A percentile compares a stretch with the other conserved stretches of the same genome.
Conservation (phyloP, 768 basidiomycete species). For the Lactarius trivialis region DNA sequence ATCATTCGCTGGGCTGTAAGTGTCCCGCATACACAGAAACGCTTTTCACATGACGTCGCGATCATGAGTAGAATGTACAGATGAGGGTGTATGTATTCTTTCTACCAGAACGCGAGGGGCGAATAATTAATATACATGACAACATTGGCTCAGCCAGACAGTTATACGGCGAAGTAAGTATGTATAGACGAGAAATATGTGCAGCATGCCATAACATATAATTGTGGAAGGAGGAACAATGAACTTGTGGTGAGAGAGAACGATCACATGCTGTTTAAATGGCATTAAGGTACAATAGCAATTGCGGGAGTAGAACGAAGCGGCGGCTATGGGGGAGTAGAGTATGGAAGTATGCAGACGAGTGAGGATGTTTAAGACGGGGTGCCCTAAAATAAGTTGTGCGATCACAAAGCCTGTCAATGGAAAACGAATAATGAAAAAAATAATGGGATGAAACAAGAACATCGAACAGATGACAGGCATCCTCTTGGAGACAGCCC, state of each 20-base stretch:
- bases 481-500: background rate
- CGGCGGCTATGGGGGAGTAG: constrained; percentile 6
- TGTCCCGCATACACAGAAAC: background rate
- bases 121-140: constrained; percentile 22
- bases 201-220: constrained; percentile 21
- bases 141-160: constrained; percentile 13
- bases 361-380: background rate
- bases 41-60: constrained; percentile 7
- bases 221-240: constrained; percentile 10
- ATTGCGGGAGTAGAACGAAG: constrained; percentile 10
- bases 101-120: constrained; percentile 11
- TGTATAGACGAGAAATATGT: constrained; percentile 20
- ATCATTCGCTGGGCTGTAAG: background rate
- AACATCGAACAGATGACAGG: background rate
- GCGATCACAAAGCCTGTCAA: background rate
- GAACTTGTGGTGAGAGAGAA: constrained; percentile 6
- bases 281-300: constrained; percentile 18
- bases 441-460: background rate
- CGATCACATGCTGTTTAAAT: constrained; percentile 16
- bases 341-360: constrained; percentile 9
- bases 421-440: background rate
- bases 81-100: constrained; percentile 10
- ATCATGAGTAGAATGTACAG: constrained; percentile 8
- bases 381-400: constrained; percentile 1
- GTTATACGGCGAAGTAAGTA: constrained; percentile 21